These are phyloP conservation scores for Rhynchosporium graminicola DNA, from an alignment of 2,329 filamentous ascomycete species.

Conservation along the genomic window DNA sequence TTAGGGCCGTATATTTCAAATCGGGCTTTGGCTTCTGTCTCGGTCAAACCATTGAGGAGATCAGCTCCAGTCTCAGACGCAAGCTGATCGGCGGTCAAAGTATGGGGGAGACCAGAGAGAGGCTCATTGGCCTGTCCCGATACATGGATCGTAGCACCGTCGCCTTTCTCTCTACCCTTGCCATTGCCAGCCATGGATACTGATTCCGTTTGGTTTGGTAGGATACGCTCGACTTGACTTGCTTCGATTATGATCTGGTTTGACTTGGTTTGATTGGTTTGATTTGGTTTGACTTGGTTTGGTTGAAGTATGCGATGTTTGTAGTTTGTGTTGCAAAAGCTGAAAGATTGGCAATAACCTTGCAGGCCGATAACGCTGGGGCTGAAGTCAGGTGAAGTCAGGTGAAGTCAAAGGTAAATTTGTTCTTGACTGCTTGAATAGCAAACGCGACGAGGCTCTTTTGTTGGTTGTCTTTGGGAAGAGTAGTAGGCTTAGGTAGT, in stretches of 20 bases:
- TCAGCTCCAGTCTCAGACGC: constrained; percentile 58
- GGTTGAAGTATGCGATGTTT: no score
- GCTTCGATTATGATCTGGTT: no score
- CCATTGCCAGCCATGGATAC: constrained; percentile 17
- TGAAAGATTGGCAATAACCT: neutral
- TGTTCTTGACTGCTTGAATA: no score
- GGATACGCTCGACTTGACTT: no score
- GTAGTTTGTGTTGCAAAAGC: no score
- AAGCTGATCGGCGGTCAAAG: constrained; percentile 55
- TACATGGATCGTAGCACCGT: constrained; percentile 38
- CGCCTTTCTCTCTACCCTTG: neutral
- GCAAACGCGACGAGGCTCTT: no score
- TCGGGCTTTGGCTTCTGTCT: constrained; percentile 54
- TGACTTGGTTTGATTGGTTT: no score
- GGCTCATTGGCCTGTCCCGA: constrained; percentile 52
- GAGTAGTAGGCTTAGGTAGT: neutral
- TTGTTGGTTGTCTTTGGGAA: no score
- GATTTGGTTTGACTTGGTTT: no score
- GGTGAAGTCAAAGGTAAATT: no score
- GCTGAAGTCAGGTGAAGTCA: neutral
- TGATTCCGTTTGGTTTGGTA: no score
- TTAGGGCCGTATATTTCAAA: constrained; percentile 62
- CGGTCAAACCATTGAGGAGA: constrained; percentile 57
- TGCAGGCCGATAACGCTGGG: neutral
- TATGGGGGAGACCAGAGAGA: constrained; percentile 63